Percentiles rank a stretch among this genome's conserved stretches.
These are phyloP conservation scores for Pythium aphanidermatum DNA, from an alignment of 352 stramenopile genomes.

Conservation along the genomic window DNA sequence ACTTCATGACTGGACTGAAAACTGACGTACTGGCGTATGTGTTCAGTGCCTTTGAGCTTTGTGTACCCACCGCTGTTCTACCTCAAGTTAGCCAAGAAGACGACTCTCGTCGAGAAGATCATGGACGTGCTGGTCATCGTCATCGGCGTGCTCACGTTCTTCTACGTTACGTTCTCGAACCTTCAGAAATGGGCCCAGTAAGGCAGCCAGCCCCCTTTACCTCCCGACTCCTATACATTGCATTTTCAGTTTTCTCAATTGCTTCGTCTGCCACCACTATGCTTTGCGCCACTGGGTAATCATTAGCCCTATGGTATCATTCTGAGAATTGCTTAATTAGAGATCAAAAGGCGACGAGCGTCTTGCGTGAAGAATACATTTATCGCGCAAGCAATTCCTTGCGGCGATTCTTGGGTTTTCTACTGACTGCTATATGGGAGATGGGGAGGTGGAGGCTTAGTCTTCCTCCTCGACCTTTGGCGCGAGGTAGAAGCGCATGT, in stretches of 20 bases:
- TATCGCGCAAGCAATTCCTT: too few relatives aligned
- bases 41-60: constrained; percentile 68
- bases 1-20: neutral
- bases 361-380: too few relatives aligned
- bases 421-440: neutral
- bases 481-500: constrained; percentile 99
- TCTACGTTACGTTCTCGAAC: constrained; percentile 82
- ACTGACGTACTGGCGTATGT: constrained; percentile 3
- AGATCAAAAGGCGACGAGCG: too few relatives aligned
- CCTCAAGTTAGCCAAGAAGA: constrained; percentile 55
- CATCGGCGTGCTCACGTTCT: constrained; percentile 67
- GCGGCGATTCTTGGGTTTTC: too few relatives aligned
- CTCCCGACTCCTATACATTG: neutral
- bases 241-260: too few relatives aligned
- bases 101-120: constrained; percentile 40
- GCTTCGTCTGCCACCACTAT: too few relatives aligned
- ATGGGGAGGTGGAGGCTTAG: constrained; percentile 29
- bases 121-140: constrained; percentile 51
- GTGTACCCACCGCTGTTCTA: constrained; percentile 79
- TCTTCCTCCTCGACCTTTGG: constrained; percentile 99
- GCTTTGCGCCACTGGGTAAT: too few relatives aligned
- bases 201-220: too few relatives aligned
- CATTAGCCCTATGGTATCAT: too few relatives aligned
- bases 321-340: too few relatives aligned
- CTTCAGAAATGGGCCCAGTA: constrained; percentile 56